phyloP scores from a whole-genome alignment of 129 eudicot genomes.

The Centrapalus pauciflorus region DNA sequence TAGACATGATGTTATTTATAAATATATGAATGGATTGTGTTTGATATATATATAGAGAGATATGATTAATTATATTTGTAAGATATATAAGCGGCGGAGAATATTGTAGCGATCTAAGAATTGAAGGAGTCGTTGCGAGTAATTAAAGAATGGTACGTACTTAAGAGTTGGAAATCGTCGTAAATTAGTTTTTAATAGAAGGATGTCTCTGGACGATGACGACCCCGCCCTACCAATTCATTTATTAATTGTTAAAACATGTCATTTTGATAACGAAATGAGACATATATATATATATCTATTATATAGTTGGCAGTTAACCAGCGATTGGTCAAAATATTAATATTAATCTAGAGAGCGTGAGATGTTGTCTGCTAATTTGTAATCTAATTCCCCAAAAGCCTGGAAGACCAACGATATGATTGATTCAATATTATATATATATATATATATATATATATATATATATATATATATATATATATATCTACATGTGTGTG shows the following conservation, averaged over 20 bases:
- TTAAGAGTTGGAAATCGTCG: background rate
- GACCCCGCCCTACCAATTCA: slow-evolving; percentile 6
- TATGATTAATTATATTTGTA: too few species aligned
- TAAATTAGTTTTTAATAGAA: background rate
- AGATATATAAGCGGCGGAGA: too few species aligned
- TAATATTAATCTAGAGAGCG: slow-evolving; percentile 7
- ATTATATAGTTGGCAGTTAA: background rate
- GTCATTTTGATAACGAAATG: slow-evolving; percentile 23
- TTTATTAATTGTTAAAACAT: background rate
- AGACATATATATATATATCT: background rate
- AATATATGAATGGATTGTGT: too few species aligned
- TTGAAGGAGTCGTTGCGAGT: background rate
- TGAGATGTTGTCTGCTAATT: slow-evolving; percentile 7
- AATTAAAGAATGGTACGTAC: slow-evolving; percentile 3
- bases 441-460: background rate
- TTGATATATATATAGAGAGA: too few species aligned
- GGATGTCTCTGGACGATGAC: slow-evolving; percentile 10
- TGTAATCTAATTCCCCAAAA: slow-evolving; percentile 22
- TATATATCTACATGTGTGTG: too few species aligned
- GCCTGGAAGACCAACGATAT: slow-evolving; percentile 15
- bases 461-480: background rate
- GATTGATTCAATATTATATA: background rate
- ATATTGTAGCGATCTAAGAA: too few species aligned
- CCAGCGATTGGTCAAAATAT: background rate
- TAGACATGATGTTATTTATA: too few species aligned